A percentile compares a stretch with the other conserved stretches of the same genome.
phyloP scores from a whole-genome alignment of 306 rosid species.

The Cucumis melo region DNA sequence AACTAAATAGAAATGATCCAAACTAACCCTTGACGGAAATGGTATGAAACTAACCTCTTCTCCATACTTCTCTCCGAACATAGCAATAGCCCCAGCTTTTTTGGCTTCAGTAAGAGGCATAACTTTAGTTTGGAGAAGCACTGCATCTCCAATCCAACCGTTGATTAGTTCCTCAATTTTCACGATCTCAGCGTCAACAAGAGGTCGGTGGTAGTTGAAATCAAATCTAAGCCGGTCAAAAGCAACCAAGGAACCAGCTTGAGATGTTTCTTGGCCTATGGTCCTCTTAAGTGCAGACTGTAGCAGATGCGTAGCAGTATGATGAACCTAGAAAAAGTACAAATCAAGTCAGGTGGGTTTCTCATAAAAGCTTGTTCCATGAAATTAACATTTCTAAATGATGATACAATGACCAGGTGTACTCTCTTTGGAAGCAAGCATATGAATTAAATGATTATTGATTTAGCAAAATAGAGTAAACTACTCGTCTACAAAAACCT shows the following conservation, averaged over 20 bases:
- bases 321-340: slow-evolving; percentile 68
- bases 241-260: slow-evolving; percentile 94
- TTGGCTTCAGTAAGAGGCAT: slow-evolving; percentile 84
- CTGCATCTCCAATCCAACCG: slow-evolving; percentile 67
- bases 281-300: slow-evolving; percentile 80
- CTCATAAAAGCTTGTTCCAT: background rate
- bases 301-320: slow-evolving; percentile 91
- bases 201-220: slow-evolving; percentile 79
- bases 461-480: slow-evolving; percentile 2
- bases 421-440: background rate
- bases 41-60: slow-evolving; percentile 42
- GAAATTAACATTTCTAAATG: background rate
- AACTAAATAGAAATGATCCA: background rate
- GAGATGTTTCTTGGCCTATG: slow-evolving; percentile 85
- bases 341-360: slow-evolving; percentile 6
- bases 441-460: background rate
- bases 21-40: background rate
- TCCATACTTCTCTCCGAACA: slow-evolving; percentile 95
- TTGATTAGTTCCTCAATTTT: slow-evolving; percentile 66
- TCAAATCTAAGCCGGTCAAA: slow-evolving; percentile 95
- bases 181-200: slow-evolving; percentile 49
- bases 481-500: background rate
- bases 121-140: slow-evolving; percentile 68
- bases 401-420: background rate
- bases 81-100: slow-evolving; percentile 83